These are phyloP conservation scores for Apophysomyces ossiformis DNA, from an alignment of 371 early-diverging fungal genomes.

Conservation along the genomic window DNA sequence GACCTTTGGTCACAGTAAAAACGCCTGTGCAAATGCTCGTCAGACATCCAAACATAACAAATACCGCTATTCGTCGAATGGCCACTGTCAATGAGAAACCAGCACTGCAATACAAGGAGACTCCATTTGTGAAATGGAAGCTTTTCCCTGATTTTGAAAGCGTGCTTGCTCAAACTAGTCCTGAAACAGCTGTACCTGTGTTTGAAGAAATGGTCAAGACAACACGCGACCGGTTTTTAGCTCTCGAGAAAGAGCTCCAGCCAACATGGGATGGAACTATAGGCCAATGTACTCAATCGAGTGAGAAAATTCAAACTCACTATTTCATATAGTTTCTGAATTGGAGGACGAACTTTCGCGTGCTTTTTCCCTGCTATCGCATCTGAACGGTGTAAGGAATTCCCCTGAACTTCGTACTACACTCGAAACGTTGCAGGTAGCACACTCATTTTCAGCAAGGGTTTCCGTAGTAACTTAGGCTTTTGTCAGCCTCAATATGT, in stretches of 20 bases:
- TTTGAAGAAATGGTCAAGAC: constrained; percentile 51
- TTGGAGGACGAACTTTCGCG: constrained; percentile 61
- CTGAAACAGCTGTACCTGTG: constrained; percentile 59
- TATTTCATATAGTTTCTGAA: constrained; percentile 47
- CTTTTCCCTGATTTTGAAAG: constrained; percentile 62
- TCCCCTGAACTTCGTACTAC: constrained; percentile 62
- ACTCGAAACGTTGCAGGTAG: constrained; percentile 55
- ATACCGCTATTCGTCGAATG: constrained; percentile 8
- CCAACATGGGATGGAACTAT: constrained; percentile 70
- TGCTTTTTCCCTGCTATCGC: constrained; percentile 61
- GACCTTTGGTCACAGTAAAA: neutral
- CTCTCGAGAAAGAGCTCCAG: constrained; percentile 55
- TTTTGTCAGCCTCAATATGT: constrained; percentile 50
- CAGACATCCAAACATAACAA: neutral
- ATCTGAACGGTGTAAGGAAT: constrained; percentile 66
- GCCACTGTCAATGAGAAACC: constrained; percentile 12
- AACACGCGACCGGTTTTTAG: constrained; percentile 50
- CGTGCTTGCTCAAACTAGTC: constrained; percentile 39
- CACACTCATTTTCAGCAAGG: neutral
- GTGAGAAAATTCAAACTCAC: neutral
- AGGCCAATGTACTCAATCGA: constrained; percentile 46
- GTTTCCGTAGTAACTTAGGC: neutral
- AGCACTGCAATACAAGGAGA: constrained; percentile 19
- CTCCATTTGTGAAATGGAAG: constrained; percentile 56
- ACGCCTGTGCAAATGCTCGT: neutral